Percentiles rank a stretch among this genome's conserved stretches.
phyloP scores from a whole-genome alignment of 2,329 filamentous ascomycete genomes.

The Colletotrichum viniferum region DNA sequence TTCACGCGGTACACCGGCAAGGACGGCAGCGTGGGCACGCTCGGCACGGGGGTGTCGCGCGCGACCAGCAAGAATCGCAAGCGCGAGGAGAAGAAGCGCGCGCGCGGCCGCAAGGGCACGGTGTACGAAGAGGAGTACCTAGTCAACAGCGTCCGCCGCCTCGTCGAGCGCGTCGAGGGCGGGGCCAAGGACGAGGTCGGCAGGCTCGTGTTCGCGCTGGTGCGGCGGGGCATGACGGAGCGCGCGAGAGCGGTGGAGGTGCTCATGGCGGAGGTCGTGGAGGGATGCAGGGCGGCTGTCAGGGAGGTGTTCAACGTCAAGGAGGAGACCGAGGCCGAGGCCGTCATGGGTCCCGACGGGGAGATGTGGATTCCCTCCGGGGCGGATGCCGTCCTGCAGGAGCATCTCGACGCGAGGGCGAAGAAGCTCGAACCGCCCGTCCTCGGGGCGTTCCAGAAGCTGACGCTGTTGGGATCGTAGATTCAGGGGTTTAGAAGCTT shows the following conservation, averaged over 20 bases:
- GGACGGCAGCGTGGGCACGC: conserved; percentile 65
- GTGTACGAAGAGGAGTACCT: conserved; percentile 99
- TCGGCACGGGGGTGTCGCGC: conserved; percentile 74
- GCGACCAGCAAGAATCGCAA: conserved; percentile 87
- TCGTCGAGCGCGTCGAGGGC: conserved; percentile 82
- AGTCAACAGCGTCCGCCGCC: conserved; percentile 80
- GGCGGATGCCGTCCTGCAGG: conserved; percentile 56
- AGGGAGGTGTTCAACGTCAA: conserved; percentile 68
- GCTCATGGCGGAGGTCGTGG: conserved; percentile 75
- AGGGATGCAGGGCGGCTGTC: conserved; percentile 69
- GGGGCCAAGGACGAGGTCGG: conserved; percentile 73
- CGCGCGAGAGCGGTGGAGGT: conserved; percentile 78
- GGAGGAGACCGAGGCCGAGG: conserved; percentile 24
- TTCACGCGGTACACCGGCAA: conserved; percentile 92
- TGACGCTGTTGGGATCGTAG: conserved; percentile 53
- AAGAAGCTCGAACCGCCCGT: conserved; percentile 52
- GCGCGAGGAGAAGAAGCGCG: conserved; percentile 93
- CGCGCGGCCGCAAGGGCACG: conserved; percentile 91
- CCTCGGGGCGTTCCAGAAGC: conserved; percentile 52
- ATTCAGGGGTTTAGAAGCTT: neutral
- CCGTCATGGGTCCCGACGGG: conserved; percentile 21
- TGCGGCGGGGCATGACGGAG: conserved; percentile 86
- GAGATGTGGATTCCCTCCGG: conserved; percentile 43
- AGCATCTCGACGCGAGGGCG: conserved; percentile 51
- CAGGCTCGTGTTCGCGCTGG: conserved; percentile 75